Percentiles rank a stretch among this genome's conserved stretches.
These are phyloP conservation scores for Podochytrium sp. DNA, from an alignment of 192 early-diverging fungal genomes.

Conservation along the genomic window DNA sequence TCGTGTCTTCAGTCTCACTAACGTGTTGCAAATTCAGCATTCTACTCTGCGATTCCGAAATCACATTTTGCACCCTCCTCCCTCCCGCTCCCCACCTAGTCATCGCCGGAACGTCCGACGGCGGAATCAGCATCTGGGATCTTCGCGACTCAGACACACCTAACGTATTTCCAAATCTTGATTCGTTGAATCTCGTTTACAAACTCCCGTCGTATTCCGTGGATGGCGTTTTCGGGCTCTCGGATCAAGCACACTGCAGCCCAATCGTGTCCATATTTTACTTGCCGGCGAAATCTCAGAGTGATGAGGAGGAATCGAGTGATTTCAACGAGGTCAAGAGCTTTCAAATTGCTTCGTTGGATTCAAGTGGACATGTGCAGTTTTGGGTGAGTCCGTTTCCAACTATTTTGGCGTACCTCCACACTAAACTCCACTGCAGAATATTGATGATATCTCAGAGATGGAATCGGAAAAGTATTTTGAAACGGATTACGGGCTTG, in stretches of 20 bases:
- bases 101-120: constrained; percentile 51
- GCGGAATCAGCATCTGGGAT: constrained; percentile 51
- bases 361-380: constrained; percentile 40
- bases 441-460: constrained; percentile 4
- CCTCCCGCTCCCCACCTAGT: constrained; percentile 40
- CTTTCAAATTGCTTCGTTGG: constrained; percentile 46
- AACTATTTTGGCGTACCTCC: constrained; percentile 1
- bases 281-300: no score
- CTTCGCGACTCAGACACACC: constrained; percentile 2
- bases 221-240: constrained; percentile 19
- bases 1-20: not conserved
- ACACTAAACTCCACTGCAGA: not conserved
- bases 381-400: constrained; percentile 43
- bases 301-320: not conserved
- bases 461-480: constrained; percentile 16
- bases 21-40: constrained; percentile 25
- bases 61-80: constrained; percentile 29
- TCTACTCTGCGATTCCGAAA: constrained; percentile 37
- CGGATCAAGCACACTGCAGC: not conserved
- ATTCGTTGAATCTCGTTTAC: not conserved
- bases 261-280: constrained; percentile 3
- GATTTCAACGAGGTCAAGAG: constrained; percentile 2
- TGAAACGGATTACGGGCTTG: constrained; percentile 49
- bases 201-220: constrained; percentile 24
- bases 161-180: not conserved